A percentile compares a stretch with the other conserved stretches of the same genome.
Evolutionary conservation across 176 grass and related monocot species (phyloP).

Genomic region (Canna indica): DNA sequence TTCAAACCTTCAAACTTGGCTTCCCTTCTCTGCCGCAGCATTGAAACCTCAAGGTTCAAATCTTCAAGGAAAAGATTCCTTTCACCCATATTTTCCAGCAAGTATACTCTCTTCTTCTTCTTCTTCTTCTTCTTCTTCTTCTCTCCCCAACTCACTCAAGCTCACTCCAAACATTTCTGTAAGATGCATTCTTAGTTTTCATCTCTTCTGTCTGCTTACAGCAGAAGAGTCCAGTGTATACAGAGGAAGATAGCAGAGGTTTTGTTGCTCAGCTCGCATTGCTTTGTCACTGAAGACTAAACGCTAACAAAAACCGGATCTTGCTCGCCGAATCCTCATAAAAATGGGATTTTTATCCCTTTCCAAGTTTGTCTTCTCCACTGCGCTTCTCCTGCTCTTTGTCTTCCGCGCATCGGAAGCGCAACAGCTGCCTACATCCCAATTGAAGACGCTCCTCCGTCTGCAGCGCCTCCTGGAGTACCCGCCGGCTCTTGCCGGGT

Average conservation of each 20-base stretch:
- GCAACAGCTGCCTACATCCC: slow-evolving; percentile 31
- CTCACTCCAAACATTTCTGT: too few species aligned
- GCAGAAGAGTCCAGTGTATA: too few species aligned
- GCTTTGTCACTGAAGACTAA: not conserved
- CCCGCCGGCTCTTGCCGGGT: slow-evolving; percentile 28
- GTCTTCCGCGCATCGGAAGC: slow-evolving; percentile 12
- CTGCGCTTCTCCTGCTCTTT: not conserved
- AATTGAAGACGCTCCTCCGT: slow-evolving; percentile 50
- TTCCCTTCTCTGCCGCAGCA: too few species aligned
- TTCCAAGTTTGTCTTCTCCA: not conserved
- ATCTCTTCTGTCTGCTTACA: too few species aligned
- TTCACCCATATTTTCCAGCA: too few species aligned
- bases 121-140: not conserved
- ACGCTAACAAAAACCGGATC: not conserved
- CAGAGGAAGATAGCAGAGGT: not conserved
- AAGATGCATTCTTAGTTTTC: too few species aligned
- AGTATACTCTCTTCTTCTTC: too few species aligned
- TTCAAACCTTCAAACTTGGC: too few species aligned
- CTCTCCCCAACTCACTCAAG: too few species aligned
- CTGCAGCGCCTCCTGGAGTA: slow-evolving; percentile 38
- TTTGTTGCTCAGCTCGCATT: not conserved
- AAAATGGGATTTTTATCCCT: slow-evolving; percentile 1
- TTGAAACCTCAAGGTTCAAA: too few species aligned
- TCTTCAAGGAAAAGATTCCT: too few species aligned
- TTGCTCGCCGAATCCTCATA: not conserved